Evolutionary conservation across 164 flowering plant species (phyloP), one percentile per base, ranked within the genome.

Genomic region (Stephania japonica): DNA sequence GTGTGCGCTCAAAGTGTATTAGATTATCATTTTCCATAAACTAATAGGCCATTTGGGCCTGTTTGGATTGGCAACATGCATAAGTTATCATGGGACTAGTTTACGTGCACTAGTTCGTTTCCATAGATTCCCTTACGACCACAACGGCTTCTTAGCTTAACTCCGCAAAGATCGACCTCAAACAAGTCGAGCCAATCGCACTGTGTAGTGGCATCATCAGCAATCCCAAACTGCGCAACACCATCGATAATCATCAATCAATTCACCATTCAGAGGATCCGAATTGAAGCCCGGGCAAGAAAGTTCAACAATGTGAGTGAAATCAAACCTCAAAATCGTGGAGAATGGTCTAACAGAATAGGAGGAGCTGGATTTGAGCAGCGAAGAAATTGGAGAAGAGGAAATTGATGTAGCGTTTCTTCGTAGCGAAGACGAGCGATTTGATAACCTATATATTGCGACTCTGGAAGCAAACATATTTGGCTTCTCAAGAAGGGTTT

Each of bases 151-250:
- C n/a, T n/a, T n/a, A n/a, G n/a, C n/a, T n/a, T n/a, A n/a, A n/a
- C n/a, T n/a, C 70, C 16, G 91, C 76, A 75, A 90, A 80, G 68
- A 82, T 80, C 53, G 92, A 90, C 23, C 25, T 50, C 73, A 90
- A 69, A 14, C 90, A 73, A 18, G 91, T 85, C 5, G 92, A 82
- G 47, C 91, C 91, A 24, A 86, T 81, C 8, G 92, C 94, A 42
- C 87, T 87, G 77, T 90, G 89, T 72, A 90, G 72, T 0, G 90
- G 91, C 83, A 88, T 50, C 89, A 87, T 85, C 62, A 4, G 4
- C 38, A 88, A 78, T 24, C 32, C 84, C 73, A 82, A 42, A 70
- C 86, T 70, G 73, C 87, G 78, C 82, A 81, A 68, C 72, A 80
- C 88, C 78, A 81, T 42, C 3, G 90, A 87, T 78, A 88, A 87